Evolutionary conservation across 768 basidiomycete species (phyloP), one percentile per base, ranked within the genome.

Genomic region (Tylopilus sp.): DNA sequence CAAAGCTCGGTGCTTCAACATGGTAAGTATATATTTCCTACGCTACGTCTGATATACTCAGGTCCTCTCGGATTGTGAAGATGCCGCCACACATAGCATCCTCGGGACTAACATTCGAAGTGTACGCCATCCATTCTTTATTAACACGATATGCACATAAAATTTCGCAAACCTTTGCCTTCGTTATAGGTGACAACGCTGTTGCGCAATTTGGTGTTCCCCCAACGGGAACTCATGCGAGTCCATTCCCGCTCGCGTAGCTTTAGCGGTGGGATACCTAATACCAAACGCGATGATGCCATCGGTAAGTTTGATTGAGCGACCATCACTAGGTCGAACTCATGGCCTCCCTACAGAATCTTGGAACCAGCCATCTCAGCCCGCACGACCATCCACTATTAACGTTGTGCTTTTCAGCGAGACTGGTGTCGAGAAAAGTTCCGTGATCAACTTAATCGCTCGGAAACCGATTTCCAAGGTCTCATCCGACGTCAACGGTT

Each of bases 371-470:
- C 13, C 46, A 31, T 6, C 54, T 1, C 18, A 6, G 11, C 20
- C 43, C 30, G n/a, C 46, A 25, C 54, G 22, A 11, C 39, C 50
- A n/a, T 17, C 1, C 18, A 52, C 57, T 23, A 25, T 57, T 44
- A 77, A 76, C 30, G 59, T 76, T 36, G 58, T 77, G 3, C 50
- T 78, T 18, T 75, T 76, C 38, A 76, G 75, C 5, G 73, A 74
- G 52, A 63, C 70, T 1, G 73, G 75, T n/a, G 53, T 66, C 18
- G 68, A 68, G 6, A 68, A 70, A 45, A 67, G 66, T 40, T 60
- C 64, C 1, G 61, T 68, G 22, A 58, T 68, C 20, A 20, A 36
- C 22, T 23, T 23, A 22, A 10, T 23, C 51, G 23, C 4, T n/a
- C 6, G 44, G 9, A 10, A 18, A 21, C 11, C 51, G 3, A 17